Evolutionary conservation across 441 rosid species (phyloP).

Genomic region (Arabidopsis hybrid): DNA sequence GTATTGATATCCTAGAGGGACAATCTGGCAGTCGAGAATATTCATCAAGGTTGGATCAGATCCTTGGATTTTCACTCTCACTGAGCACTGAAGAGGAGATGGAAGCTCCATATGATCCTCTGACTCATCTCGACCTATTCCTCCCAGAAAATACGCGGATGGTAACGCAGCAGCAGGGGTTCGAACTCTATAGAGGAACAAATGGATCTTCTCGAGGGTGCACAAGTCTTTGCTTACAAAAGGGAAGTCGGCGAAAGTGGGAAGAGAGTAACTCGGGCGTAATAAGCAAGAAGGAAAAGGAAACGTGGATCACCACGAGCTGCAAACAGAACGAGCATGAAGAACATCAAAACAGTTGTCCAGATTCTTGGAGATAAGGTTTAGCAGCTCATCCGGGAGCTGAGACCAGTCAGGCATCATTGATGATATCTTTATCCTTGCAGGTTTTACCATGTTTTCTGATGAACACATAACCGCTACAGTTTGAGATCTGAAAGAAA

Average conservation of each 20-base stretch:
- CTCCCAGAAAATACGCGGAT: background rate
- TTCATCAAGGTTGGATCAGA: background rate
- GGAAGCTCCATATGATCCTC: background rate
- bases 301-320: background rate
- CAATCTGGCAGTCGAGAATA: background rate
- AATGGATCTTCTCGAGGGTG: conserved; percentile 2
- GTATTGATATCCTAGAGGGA: background rate
- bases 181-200: conserved; percentile 10
- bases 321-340: conserved; percentile 15
- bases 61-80: background rate
- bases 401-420: background rate
- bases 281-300: background rate
- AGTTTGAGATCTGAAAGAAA: background rate
- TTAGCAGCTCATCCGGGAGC: conserved; percentile 1
- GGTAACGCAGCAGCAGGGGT: background rate
- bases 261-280: conserved; percentile 7
- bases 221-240: background rate
- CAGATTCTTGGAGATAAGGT: background rate
- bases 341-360: background rate
- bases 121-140: background rate
- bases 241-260: background rate
- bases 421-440: background rate
- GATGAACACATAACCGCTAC: background rate
- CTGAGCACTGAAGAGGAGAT: conserved; percentile 17
- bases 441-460: too few species aligned